These are phyloP conservation scores for Skeletonema tropicum DNA, from an alignment of 108 stramenopile genomes.

Conservation along the genomic window DNA sequence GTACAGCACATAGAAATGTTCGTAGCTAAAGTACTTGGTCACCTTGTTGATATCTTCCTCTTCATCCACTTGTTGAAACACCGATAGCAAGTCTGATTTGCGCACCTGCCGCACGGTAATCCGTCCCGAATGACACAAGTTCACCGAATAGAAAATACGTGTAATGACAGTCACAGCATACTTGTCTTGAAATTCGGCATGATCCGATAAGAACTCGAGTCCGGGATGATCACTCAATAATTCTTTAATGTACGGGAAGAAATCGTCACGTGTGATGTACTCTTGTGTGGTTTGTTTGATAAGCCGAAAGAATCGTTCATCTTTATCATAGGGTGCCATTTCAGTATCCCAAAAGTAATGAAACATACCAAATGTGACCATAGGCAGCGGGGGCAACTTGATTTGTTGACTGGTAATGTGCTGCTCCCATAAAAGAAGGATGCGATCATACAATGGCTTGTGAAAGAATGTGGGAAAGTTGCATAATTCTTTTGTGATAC, in stretches of 20 bases:
- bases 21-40: constrained; percentile 91
- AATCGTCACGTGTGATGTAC: constrained; percentile 90
- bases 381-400: constrained; percentile 10
- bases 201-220: constrained; percentile 88
- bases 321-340: constrained; percentile 92
- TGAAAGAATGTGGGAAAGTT: constrained; percentile 94
- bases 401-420: constrained; percentile 16
- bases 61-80: constrained; percentile 90
- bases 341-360: constrained; percentile 85
- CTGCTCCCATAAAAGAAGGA: constrained; percentile 68
- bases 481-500: constrained; percentile 93
- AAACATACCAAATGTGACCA: constrained; percentile 70
- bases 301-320: constrained; percentile 92
- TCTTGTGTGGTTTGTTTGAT: constrained; percentile 80
- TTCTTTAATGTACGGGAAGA: constrained; percentile 92
- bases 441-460: constrained; percentile 81
- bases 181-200: constrained; percentile 97
- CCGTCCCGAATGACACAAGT: constrained; percentile 85
- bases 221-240: constrained; percentile 92
- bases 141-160: constrained; percentile 94
- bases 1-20: constrained; percentile 99
- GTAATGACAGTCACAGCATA: constrained; percentile 97
- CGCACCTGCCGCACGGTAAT: constrained; percentile 91
- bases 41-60: constrained; percentile 99
- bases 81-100: constrained; percentile 83